Base-by-base conservation (phyloP, 768 basidiomycete species). In the Mycena leptocephala region DNA sequence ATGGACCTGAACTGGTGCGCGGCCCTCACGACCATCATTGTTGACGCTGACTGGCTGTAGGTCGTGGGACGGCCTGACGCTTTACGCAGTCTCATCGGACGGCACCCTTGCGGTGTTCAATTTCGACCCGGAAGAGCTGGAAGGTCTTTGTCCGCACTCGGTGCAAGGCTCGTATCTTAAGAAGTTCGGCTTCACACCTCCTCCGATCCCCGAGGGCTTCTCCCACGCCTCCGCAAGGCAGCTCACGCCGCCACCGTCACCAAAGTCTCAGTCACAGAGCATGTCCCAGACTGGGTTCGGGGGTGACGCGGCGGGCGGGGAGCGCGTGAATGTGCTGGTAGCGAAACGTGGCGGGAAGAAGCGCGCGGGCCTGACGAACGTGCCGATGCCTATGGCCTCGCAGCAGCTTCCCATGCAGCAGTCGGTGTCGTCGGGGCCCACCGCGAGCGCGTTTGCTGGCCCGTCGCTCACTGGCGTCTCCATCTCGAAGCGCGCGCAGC, bases 71-170 rank as follows among this genome's bases (percentile, higher is more conserved):
- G 98, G 98, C 11, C 89, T 95, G 56, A 95, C 95, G 2, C 90
- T 99, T 0, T 99, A 98, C 79, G 97, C 97, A 0, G 96, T 95
- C 74, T 98, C 97, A 1, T 98, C 97, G 0, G 98, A 99, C 82
- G 98, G 98, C 2, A 97, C 97, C 0, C 92, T 99, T 69, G 96
- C 93, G 1, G 96, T 94, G 2, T 95, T 98, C 85, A 89, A 91
- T 78, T 99, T 99, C 80, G 93, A 95, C 51, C 82, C 91, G 2
- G 91, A 93, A 37, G 96, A 96, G 83, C 86, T 96, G 3, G 95
- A 95, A 81, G 96, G 96, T 39, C 94, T 96, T 43, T 93, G 95
- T 2, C 92, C 94, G 5, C 90, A 91, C 79, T 87, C 89, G 13
- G 93, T 93, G 14, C 95, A 96, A 82, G 92, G 92, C 79, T 91